These are phyloP conservation scores for Ceratocystis harringtonii DNA, from an alignment of 2,329 filamentous ascomycete genomes.

Conservation along the genomic window DNA sequence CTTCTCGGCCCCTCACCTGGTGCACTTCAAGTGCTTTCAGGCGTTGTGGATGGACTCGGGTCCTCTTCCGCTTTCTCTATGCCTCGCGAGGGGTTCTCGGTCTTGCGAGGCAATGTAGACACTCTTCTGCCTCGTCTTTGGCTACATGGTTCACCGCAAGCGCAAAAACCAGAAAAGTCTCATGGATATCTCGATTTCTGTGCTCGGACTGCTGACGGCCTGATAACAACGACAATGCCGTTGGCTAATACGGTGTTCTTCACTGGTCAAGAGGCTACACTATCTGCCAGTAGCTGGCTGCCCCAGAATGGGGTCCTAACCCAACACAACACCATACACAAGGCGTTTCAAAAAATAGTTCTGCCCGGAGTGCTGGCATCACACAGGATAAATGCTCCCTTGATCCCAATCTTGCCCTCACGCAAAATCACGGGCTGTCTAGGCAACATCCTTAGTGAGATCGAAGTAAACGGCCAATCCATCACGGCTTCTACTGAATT, in stretches of 20 bases:
- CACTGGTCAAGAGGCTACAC: constrained; percentile 47
- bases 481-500: constrained; percentile 57
- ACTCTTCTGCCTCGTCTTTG: constrained; percentile 14
- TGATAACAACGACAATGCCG: constrained; percentile 39
- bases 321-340: constrained; percentile 24
- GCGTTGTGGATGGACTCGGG: constrained; percentile 41
- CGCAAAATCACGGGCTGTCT: constrained; percentile 49
- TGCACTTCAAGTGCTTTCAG: constrained; percentile 35
- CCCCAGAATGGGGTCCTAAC: constrained; percentile 16
- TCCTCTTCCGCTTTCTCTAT: constrained; percentile 21
- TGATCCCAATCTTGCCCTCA: constrained; percentile 48
- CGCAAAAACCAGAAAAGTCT: constrained; percentile 7
- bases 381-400: constrained; percentile 26
- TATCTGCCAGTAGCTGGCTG: constrained; percentile 29
- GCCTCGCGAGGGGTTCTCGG: constrained; percentile 15
- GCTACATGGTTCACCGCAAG: neutral
- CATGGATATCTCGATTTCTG: constrained; percentile 14
- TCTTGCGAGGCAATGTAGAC: constrained; percentile 12
- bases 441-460: constrained; percentile 61
- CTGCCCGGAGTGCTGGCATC: constrained; percentile 17
- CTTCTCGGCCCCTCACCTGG: constrained; percentile 17
- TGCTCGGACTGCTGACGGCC: neutral
- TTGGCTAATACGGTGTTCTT: constrained; percentile 67
- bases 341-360: constrained; percentile 27
- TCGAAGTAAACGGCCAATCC: constrained; percentile 34